A percentile compares a stretch with the other conserved stretches of the same genome.
Evolutionary conservation across 2,329 filamentous ascomycete genomes (phyloP).

Genomic region (Venturia oleaginea): DNA sequence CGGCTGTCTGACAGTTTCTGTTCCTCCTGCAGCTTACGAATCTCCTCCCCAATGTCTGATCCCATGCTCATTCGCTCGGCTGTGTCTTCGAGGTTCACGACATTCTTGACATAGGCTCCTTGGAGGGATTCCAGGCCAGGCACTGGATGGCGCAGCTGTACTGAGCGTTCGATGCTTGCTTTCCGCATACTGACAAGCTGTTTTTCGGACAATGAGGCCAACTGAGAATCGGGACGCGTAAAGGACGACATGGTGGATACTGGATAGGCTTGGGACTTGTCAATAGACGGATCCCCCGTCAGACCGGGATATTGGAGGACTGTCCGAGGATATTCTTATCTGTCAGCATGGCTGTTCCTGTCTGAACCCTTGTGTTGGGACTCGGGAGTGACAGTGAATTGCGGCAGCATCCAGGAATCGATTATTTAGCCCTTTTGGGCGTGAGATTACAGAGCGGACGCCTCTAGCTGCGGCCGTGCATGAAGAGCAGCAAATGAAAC

Average conservation of each 20-base stretch:
- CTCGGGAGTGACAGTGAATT: neutral
- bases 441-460: neutral
- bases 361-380: neutral
- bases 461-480: neutral
- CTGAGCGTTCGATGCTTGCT: constrained; percentile 15
- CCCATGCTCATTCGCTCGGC: constrained; percentile 64
- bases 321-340: neutral
- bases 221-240: neutral
- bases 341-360: no score
- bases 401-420: neutral
- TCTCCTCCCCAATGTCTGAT: constrained; percentile 69
- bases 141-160: constrained; percentile 45
- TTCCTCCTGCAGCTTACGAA: constrained; percentile 62
- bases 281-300: neutral
- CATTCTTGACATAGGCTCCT: constrained; percentile 55
- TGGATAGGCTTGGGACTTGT: neutral
- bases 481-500: neutral
- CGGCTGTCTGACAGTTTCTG: constrained; percentile 40
- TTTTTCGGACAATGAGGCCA: neutral
- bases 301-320: neutral
- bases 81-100: constrained; percentile 65
- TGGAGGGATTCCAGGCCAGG: constrained; percentile 55
- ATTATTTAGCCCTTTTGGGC: neutral
- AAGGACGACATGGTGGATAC: neutral
- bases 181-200: constrained; percentile 15